Percentiles rank a stretch among this genome's conserved stretches.
Conservation (phyloP, 2,329 filamentous ascomycete species). For the Dendryphion nanum region DNA sequence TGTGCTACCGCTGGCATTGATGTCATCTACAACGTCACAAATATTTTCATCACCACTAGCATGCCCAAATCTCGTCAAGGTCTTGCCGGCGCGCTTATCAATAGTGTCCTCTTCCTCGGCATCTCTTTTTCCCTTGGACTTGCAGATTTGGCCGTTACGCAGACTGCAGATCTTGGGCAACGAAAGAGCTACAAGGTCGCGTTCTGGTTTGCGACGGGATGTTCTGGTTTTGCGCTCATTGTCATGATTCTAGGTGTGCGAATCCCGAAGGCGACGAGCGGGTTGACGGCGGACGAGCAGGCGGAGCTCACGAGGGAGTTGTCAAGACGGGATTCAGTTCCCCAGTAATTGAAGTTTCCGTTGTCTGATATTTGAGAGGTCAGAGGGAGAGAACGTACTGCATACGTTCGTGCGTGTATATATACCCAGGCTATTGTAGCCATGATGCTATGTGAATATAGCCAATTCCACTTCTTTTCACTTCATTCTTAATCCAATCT, state of each 20-base stretch:
- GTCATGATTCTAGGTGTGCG: slow-evolving; percentile 38
- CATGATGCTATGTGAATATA: no score
- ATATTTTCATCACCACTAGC: slow-evolving; percentile 38
- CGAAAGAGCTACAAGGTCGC: slow-evolving; percentile 36
- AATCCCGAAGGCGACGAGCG: slow-evolving; percentile 37
- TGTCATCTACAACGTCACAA: slow-evolving; percentile 38
- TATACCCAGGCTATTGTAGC: no score
- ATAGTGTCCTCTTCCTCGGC: slow-evolving; percentile 36
- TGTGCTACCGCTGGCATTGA: slow-evolving; percentile 39
- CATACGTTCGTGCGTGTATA: no score
- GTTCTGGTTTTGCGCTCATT: slow-evolving; percentile 26
- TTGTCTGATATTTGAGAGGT: no score
- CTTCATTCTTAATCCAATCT: no score
- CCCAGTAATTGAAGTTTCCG: neutral
- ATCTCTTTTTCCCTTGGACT: slow-evolving; percentile 37
- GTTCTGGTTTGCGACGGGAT: slow-evolving; percentile 36
- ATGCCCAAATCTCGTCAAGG: slow-evolving; percentile 35
- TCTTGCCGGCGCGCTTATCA: slow-evolving; percentile 36
- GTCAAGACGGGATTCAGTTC: slow-evolving; percentile 11
- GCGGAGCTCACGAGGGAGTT: slow-evolving; percentile 31
- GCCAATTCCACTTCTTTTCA: no score
- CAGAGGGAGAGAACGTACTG: no score
- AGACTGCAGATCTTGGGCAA: slow-evolving; percentile 28
- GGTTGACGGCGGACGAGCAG: slow-evolving; percentile 32
- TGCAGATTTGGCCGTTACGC: slow-evolving; percentile 35